Percentiles rank a stretch among this genome's conserved stretches.
These are phyloP conservation scores for Monosporascus sp. DNA, from an alignment of 2,329 filamentous ascomycete genomes.

Conservation along the genomic window DNA sequence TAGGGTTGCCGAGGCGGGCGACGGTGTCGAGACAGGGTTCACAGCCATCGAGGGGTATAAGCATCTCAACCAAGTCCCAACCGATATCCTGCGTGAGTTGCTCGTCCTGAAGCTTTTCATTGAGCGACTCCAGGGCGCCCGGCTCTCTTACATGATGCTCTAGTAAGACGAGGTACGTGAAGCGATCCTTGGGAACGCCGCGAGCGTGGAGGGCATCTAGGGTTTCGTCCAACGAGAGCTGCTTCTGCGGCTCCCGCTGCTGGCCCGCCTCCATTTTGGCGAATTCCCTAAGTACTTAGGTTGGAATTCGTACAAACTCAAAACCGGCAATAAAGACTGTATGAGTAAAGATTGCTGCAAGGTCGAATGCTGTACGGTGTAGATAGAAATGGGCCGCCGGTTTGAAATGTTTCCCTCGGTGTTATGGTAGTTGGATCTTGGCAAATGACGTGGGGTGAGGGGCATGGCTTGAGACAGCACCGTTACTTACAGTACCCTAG, in stretches of 20 bases:
- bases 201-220: slow-evolving; percentile 23
- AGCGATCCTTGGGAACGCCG: slow-evolving; percentile 46
- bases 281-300: not conserved
- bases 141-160: slow-evolving; percentile 62
- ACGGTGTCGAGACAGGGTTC: slow-evolving; percentile 68
- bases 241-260: no score
- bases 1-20: slow-evolving; percentile 70
- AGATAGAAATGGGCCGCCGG: no score
- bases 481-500: no score
- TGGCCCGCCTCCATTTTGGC: not conserved
- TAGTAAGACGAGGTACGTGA: slow-evolving; percentile 74
- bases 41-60: slow-evolving; percentile 63
- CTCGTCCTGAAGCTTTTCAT: slow-evolving; percentile 63
- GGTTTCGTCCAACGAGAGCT: slow-evolving; percentile 13
- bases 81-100: slow-evolving; percentile 70
- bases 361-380: no score
- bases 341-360: no score
- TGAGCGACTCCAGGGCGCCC: slow-evolving; percentile 60
- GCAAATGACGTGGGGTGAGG: not conserved
- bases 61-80: slow-evolving; percentile 75
- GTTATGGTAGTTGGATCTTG: not conserved
- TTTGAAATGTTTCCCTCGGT: no score
- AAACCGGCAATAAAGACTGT: no score
- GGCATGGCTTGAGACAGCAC: not conserved
- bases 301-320: no score